Conservation (phyloP, 2,329 filamentous ascomycete species). For the Furcasterigmium sp. region DNA sequence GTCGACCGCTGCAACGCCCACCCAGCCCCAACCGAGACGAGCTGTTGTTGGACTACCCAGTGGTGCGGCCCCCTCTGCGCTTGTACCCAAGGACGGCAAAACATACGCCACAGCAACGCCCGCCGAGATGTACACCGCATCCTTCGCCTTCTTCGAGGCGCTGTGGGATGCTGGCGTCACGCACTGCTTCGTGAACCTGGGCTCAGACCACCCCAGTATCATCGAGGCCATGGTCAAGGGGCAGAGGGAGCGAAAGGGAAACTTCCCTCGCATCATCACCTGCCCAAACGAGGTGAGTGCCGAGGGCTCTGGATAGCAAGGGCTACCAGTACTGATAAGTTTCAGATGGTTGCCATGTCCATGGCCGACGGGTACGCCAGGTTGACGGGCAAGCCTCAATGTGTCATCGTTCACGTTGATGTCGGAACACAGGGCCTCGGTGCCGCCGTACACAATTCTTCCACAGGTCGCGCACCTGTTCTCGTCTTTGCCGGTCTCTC, state of each 20-base stretch:
- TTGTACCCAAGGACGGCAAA: too few species aligned
- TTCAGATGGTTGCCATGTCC: slow-evolving; percentile 68
- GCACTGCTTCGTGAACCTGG: slow-evolving; percentile 57
- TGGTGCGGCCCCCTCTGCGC: too few species aligned
- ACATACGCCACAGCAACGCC: background rate
- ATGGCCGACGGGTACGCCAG: slow-evolving; percentile 72
- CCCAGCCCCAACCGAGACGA: too few species aligned
- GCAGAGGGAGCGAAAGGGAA: slow-evolving; percentile 54
- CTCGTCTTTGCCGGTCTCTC: slow-evolving; percentile 69
- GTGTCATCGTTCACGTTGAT: slow-evolving; percentile 69
- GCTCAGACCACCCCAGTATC: slow-evolving; percentile 63
- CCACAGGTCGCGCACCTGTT: slow-evolving; percentile 62
- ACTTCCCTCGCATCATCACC: slow-evolving; percentile 64
- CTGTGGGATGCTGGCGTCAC: slow-evolving; percentile 64
- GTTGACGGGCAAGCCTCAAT: slow-evolving; percentile 62
- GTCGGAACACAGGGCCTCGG: slow-evolving; percentile 69
- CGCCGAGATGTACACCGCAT: slow-evolving; percentile 60
- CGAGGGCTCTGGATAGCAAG: slow-evolving; percentile 5
- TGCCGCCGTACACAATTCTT: slow-evolving; percentile 68
- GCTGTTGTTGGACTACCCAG: too few species aligned
- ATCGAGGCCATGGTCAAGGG: slow-evolving; percentile 71
- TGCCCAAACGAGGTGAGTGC: slow-evolving; percentile 63
- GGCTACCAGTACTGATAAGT: background rate
- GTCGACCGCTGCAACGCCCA: background rate
- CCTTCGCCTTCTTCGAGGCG: slow-evolving; percentile 78